Base-by-base conservation (phyloP, 345 rosid genomes). In the Camelina sativa region DNA sequence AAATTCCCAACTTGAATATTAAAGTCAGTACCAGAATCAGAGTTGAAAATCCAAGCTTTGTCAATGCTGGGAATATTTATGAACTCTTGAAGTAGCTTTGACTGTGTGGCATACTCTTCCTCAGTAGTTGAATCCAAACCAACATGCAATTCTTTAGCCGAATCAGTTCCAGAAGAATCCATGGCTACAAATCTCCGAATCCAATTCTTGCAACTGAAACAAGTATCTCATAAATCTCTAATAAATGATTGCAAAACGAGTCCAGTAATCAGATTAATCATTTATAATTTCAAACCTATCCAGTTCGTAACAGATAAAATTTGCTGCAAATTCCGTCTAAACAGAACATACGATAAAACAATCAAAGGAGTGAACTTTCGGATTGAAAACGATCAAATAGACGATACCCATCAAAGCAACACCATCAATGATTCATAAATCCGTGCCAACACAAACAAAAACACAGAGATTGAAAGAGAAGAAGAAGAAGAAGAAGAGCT, bases 31-130 rank as follows among this genome's bases (percentile, higher is more conserved):
- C 97, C 97, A 58, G 41, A 79, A 13, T 70, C 62, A 23, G 87
- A 84, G 56, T 85, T 80, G 23, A 89, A 86, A 58, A 83, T 80
- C 98, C 99, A 92, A 9, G 99, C 94, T 79, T 83, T 85, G 80
- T 92, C 94, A 67, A 95, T 83, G 73, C 61, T 85, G 52, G 92
- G 75, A 47, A 95, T 87, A 35, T 23, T 74, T 13, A 57, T 63
- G 76, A 92, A 95, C 58, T 95, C 97, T 80, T 83, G 77, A 47
- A 90, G 92, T 65, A 90, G 72, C 75, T 86, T 86, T 48, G 98
- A 95, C 66, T 84, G 91, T 16, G 84, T 80, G 23, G 74, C 88
- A 83, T 85, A 90, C 38, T 85, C 96, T 59, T 87, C 92, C 72
- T 89, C 97, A 7, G 76, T 78, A 20, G 79, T 40, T 56, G 83